Conservation (phyloP, 1,139 yeast genomes). For the Sugiyamaella sp. region DNA sequence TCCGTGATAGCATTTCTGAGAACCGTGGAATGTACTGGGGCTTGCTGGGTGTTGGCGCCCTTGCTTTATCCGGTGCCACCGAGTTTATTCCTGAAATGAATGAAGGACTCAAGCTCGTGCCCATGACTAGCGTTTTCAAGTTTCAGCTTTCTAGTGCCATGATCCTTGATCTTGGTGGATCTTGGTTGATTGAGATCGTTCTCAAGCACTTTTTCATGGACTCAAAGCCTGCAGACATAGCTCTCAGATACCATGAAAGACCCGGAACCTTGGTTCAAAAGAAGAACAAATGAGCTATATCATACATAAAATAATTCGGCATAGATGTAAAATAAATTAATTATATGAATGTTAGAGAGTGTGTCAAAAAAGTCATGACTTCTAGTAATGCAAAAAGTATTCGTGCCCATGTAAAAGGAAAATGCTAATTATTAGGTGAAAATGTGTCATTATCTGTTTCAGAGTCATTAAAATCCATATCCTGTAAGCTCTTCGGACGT, state of each 20-base stretch:
- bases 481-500: neutral
- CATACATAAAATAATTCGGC: constrained; percentile 1
- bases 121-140: constrained; percentile 78
- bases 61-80: constrained; percentile 90
- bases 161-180: constrained; percentile 71
- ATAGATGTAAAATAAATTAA: constrained; percentile 11
- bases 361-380: neutral
- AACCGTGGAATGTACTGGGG: constrained; percentile 99
- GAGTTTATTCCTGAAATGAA: constrained; percentile 95
- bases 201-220: constrained; percentile 89
- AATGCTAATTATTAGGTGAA: constrained; percentile 10
- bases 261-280: constrained; percentile 36
- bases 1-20: constrained; percentile 85
- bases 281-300: constrained; percentile 31
- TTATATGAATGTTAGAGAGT: neutral
- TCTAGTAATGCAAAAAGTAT: neutral
- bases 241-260: constrained; percentile 47
- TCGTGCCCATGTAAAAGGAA: neutral
- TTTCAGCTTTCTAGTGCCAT: constrained; percentile 72
- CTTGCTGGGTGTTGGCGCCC: constrained; percentile 82
- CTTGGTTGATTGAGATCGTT: constrained; percentile 78
- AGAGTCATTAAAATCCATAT: neutral
- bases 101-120: constrained; percentile 88
- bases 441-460: constrained; percentile 5
- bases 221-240: constrained; percentile 90